A percentile compares a stretch with the other conserved stretches of the same genome.
Evolutionary conservation across 495 filamentous ascomycete genomes (phyloP).

Genomic region (Penicillium diatomitis): DNA sequence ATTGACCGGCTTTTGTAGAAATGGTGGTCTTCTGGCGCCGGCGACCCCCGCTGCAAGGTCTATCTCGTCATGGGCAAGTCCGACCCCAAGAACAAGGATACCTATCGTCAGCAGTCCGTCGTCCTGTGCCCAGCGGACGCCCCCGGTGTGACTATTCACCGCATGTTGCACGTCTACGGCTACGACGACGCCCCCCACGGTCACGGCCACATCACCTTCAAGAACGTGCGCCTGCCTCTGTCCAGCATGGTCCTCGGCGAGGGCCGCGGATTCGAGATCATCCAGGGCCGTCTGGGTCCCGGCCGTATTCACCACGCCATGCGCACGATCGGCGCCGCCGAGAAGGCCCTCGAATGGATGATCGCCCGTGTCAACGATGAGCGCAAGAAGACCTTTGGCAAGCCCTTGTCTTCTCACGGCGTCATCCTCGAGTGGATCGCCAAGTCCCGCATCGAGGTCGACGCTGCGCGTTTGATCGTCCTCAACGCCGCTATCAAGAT

Average conservation of each 20-base stretch:
- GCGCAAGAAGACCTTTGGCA: slow-evolving; percentile 75
- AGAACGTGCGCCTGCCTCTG: slow-evolving; percentile 71
- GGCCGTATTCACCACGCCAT: slow-evolving; percentile 93
- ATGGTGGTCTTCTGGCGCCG: slow-evolving; percentile 94
- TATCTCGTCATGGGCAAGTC: slow-evolving; percentile 92
- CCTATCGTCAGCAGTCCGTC: slow-evolving; percentile 83
- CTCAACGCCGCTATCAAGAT: slow-evolving; percentile 88
- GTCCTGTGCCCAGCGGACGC: slow-evolving; percentile 70
- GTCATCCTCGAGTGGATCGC: slow-evolving; percentile 93
- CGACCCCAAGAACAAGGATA: slow-evolving; percentile 58
- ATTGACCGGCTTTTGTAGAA: slow-evolving; percentile 42
- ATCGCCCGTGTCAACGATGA: slow-evolving; percentile 84
- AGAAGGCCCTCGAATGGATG: slow-evolving; percentile 80
- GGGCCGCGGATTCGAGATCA: slow-evolving; percentile 93
- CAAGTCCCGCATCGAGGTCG: slow-evolving; percentile 80
- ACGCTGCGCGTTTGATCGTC: slow-evolving; percentile 75
- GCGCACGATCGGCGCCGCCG: slow-evolving; percentile 80
- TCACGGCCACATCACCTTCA: slow-evolving; percentile 81
- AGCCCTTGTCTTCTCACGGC: slow-evolving; percentile 69
- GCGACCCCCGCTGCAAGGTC: slow-evolving; percentile 79
- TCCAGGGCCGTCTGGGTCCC: slow-evolving; percentile 84
- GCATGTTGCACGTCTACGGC: slow-evolving; percentile 83
- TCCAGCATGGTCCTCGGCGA: slow-evolving; percentile 77
- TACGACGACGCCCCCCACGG: slow-evolving; percentile 94
- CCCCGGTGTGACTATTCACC: slow-evolving; percentile 70